Evolutionary conservation across 108 stramenopile genomes (phyloP).

Genomic region (Nitzschia putrida): DNA sequence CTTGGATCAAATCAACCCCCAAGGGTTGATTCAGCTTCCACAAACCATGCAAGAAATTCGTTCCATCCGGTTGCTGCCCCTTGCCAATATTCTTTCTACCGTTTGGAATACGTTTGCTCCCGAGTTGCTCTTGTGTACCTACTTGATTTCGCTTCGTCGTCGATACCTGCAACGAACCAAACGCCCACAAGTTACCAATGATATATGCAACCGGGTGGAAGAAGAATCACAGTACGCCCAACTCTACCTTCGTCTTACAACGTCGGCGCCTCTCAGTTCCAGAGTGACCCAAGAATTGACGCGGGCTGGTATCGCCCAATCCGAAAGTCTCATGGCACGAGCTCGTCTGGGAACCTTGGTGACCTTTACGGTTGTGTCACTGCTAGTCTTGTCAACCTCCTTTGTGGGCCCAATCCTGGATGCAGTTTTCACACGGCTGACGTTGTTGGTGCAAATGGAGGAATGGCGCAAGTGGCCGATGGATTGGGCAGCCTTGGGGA

Average conservation of each 20-base stretch:
- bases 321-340: constrained; percentile 43
- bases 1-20: constrained; percentile 30
- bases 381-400: constrained; percentile 65
- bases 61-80: constrained; percentile 9
- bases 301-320: constrained; percentile 46
- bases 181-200: constrained; percentile 26
- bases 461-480: constrained; percentile 57
- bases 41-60: constrained; percentile 14
- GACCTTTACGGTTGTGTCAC: constrained; percentile 35
- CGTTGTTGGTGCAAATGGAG: constrained; percentile 35
- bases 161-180: constrained; percentile 38
- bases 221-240: constrained; percentile 64
- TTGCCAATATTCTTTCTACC: constrained; percentile 22
- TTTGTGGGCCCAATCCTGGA: constrained; percentile 50
- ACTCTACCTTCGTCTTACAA: constrained; percentile 68
- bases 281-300: constrained; percentile 30
- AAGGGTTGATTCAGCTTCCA: constrained; percentile 33
- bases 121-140: constrained; percentile 54
- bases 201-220: constrained; percentile 40
- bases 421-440: constrained; percentile 35
- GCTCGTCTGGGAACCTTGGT: constrained; percentile 66
- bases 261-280: constrained; percentile 47
- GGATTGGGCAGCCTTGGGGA: constrained; percentile 47
- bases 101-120: constrained; percentile 58
- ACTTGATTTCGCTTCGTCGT: constrained; percentile 43